Evolutionary conservation across 129 eudicot genomes (phyloP), one percentile per base, ranked within the genome.

Genomic region (Arctium minus): DNA sequence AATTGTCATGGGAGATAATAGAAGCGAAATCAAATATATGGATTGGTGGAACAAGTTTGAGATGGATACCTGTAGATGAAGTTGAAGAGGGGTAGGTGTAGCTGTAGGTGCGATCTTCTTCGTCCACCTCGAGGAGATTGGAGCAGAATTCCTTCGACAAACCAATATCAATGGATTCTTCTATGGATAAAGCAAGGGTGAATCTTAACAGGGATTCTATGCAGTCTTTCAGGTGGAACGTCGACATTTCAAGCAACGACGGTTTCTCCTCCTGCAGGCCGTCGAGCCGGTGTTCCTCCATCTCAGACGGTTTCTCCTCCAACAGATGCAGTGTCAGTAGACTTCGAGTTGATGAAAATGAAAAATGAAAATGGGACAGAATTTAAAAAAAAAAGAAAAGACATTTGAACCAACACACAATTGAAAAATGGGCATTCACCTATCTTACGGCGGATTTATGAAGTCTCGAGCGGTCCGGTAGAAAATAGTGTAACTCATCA

Each of bases 121-220:
- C 83, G 56, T 78, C 86, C 29, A 84, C 85, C 76, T 81, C 35
- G 36, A 94, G 93, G 33, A 94, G 97, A 44, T 70, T 48, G 42
- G 89, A 79, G 76, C 97, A 92, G 80, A 83, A 91, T 0, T 88
- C 78, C 17, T 64, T 85, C 0, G 94, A 89, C 11, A 94, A 79
- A 44, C 90, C 89, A 3, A 86, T 33, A 76, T 92, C 80, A 32
- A 88, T 81, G 40, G 84, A 48, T 56, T 86, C 86, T 50, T 85
- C 64, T 8, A 88, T 80, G 60, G 92, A 87, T 82, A 84, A 89
- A 36, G 79, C 5, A 46, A 94, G 98, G 3, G 87, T 93, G 42
- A 91, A 89, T 65, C 80, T 85, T 33, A 92, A 44, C 12, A 92
- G 72, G 11, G 91, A 80, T 77, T 92, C 92, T 1, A 92, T 86